Conservation (phyloP, 208 protist species). For the Plasmodiophora brassicae region DNA sequence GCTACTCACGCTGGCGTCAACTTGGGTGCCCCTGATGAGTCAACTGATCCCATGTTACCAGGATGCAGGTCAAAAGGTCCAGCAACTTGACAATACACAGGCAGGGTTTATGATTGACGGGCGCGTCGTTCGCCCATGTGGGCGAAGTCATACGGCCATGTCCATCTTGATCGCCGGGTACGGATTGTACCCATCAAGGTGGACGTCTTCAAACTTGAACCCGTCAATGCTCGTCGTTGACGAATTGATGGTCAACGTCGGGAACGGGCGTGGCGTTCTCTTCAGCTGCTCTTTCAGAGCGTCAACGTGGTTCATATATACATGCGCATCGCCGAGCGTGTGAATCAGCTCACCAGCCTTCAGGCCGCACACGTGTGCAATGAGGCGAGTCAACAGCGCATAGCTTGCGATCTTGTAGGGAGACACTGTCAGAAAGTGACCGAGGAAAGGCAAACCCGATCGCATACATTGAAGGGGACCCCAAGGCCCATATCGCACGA, state of each 20-base stretch:
- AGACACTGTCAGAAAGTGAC: too few species aligned
- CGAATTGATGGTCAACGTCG: conserved; percentile 60
- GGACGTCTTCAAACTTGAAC: conserved; percentile 82
- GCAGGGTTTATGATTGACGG: too few species aligned
- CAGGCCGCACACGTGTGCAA: conserved; percentile 73
- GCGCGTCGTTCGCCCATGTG: too few species aligned
- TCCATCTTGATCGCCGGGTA: conserved; percentile 89
- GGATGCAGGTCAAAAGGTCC: too few species aligned
- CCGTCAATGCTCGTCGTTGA: conserved; percentile 71
- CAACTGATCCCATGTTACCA: too few species aligned
- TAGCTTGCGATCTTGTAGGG: conserved; percentile 97
- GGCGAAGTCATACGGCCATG: conserved; percentile 92
- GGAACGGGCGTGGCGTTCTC: conserved; percentile 83
- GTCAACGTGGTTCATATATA: conserved; percentile 95
- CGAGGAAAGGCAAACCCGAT: too few species aligned
- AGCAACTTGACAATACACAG: too few species aligned
- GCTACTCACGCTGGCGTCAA: too few species aligned
- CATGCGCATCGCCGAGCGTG: conserved; percentile 90
- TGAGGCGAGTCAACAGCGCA: conserved; percentile 84
- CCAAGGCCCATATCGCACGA: conserved; percentile 88
- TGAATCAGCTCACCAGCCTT: conserved; percentile 91
- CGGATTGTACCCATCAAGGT: conserved; percentile 84
- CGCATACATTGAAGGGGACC: conserved; percentile 98
- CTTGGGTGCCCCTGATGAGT: too few species aligned
- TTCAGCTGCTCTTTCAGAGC: conserved; percentile 83